These are phyloP conservation scores for Sonneratia alba DNA, from an alignment of 345 rosid genomes.

Conservation along the genomic window DNA sequence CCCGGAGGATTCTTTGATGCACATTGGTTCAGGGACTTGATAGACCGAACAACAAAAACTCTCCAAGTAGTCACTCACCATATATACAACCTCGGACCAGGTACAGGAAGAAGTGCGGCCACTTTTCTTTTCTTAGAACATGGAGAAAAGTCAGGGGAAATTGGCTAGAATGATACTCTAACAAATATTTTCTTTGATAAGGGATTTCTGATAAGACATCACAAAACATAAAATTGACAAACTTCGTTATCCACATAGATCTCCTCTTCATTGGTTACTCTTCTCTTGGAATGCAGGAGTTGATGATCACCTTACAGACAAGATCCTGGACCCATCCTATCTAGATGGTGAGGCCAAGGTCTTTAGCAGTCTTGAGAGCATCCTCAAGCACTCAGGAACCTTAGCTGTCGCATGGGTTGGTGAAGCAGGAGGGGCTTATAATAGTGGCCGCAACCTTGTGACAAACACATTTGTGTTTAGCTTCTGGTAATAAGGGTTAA, in stretches of 20 bases:
- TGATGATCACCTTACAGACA: slow-evolving; percentile 29
- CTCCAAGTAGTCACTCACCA: slow-evolving; percentile 51
- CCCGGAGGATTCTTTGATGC: slow-evolving; percentile 43
- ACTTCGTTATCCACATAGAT: not conserved
- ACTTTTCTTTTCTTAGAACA: not conserved
- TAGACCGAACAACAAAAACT: slow-evolving; percentile 22
- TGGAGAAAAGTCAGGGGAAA: not conserved
- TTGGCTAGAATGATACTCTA: not conserved
- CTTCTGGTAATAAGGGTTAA: slow-evolving; percentile 34
- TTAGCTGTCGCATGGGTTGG: slow-evolving; percentile 56
- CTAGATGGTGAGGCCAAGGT: slow-evolving; percentile 22
- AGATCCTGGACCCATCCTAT: slow-evolving; percentile 38
- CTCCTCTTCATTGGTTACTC: not conserved
- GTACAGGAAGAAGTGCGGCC: slow-evolving; percentile 1
- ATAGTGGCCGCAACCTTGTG: slow-evolving; percentile 45
- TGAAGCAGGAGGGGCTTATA: slow-evolving; percentile 58
- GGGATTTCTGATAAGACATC: not conserved
- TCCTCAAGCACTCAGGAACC: slow-evolving; percentile 29
- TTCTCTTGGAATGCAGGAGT: slow-evolving; percentile 20
- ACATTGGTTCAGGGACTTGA: slow-evolving; percentile 27
- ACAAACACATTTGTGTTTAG: slow-evolving; percentile 42
- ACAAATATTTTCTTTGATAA: not conserved
- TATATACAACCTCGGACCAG: slow-evolving; percentile 55
- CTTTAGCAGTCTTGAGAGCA: slow-evolving; percentile 23
- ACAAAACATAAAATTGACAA: not conserved